phyloP scores from a whole-genome alignment of 2,329 filamentous ascomycete species.

The Meredithiella fracta region DNA sequence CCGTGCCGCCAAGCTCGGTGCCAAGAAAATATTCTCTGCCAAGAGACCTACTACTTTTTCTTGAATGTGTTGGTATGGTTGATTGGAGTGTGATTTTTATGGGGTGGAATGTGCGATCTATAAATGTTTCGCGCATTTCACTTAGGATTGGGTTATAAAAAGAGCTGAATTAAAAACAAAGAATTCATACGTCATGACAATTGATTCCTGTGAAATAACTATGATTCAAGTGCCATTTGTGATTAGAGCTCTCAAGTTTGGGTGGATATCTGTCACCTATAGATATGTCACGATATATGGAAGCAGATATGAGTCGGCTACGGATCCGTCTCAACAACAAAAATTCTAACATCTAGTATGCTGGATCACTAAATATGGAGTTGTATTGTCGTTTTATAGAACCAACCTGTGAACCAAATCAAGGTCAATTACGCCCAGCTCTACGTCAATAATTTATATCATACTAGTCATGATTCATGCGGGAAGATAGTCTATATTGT shows the following conservation, averaged over 20 bases:
- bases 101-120: slow-evolving; percentile 44
- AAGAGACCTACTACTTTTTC: slow-evolving; percentile 95
- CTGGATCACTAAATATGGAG: too few relatives aligned
- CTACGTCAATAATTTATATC: not conserved
- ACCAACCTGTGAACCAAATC: not conserved
- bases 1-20: slow-evolving; percentile 67
- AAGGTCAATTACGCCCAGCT: too few relatives aligned
- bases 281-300: too few relatives aligned
- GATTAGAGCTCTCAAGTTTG: too few relatives aligned
- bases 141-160: slow-evolving; percentile 15
- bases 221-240: too few relatives aligned
- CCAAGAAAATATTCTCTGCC: slow-evolving; percentile 84
- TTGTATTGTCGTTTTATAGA: not conserved
- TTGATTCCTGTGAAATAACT: not conserved
- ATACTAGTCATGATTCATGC: not conserved
- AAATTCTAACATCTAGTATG: too few relatives aligned
- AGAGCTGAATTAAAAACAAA: slow-evolving; percentile 15
- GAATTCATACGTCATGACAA: not conserved
- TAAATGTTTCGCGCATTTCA: slow-evolving; percentile 42
- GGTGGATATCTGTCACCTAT: too few relatives aligned
- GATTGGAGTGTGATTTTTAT: slow-evolving; percentile 35
- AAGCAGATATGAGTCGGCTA: too few relatives aligned
- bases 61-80: slow-evolving; percentile 44
- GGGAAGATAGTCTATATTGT: too few relatives aligned
- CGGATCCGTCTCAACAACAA: too few relatives aligned